Evolutionary conservation across 2,329 filamentous ascomycete genomes (phyloP), one percentile per base, ranked within the genome.

Genomic region (Alternaria tenuissima): DNA sequence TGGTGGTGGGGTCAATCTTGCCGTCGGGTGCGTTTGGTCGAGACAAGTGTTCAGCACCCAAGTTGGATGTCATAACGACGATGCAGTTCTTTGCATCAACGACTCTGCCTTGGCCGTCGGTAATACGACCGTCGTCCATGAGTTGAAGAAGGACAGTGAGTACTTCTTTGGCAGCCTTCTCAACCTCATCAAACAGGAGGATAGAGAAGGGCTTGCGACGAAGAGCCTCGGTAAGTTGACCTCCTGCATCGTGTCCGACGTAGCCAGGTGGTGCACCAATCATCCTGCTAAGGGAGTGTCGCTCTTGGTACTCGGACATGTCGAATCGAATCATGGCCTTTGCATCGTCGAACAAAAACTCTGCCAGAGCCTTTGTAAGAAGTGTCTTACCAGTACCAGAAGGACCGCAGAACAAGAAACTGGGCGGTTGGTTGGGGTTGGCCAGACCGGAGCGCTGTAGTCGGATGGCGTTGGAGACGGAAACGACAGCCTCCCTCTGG

Each of bases 261-360:
- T 99, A 99, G 65, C 95, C 95, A 5, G 95, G 95, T 20, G 95
- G 95, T 20, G 95, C 94, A 77, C 95, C 95, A 70, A 99, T 99
- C 93, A 99, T 97, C 62, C 95, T 89, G 77, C 93, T 96, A 14
- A 99, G 87, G 0, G 94, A 91, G 78, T 99, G 95, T 5, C 94
- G 90, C 81, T 99, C 95, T 80, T 99, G 96, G 80, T 99, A 99
- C 80, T 99, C 95, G 5, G 94, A 98, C 95, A 99, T 99, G 78
- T 99, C 95, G 82, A 99, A 96, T 39, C 95, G 91, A 72, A 99
- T 97, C 95, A 99, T 98, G 34, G 94, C 85, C 83, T 97, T 97
- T 26, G 94, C 83, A 70, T 99, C 95, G 76, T 99, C 95, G 82
- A 99, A 99, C 28, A 99, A 85, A 83, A 99, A 99, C 79, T 99